Percentiles rank a stretch among this genome's conserved stretches.
Conservation (phyloP, 1,284 basidiomycete genomes). For the Cutaneotrichosporon sp. region DNA sequence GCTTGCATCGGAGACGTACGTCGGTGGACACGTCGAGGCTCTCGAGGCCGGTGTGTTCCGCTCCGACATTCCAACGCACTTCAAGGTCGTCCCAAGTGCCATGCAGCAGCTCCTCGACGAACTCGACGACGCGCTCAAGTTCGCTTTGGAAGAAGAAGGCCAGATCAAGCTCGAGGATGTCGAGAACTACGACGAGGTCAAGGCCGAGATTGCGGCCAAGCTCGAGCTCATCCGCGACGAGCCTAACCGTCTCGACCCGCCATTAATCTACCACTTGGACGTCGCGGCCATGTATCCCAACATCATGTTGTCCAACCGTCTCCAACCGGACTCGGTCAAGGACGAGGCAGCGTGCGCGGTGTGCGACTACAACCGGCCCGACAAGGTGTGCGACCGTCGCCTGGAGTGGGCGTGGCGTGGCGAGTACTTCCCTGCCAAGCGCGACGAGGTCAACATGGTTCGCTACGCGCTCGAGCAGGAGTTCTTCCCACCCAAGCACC, state of each 20-base stretch:
- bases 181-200: constrained; percentile 95
- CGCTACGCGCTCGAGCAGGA: constrained; percentile 95
- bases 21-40: constrained; percentile 98
- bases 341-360: constrained; percentile 96
- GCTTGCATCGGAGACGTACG: constrained; percentile 95
- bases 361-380: constrained; percentile 97
- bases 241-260: constrained; percentile 83
- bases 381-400: constrained; percentile 90
- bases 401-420: constrained; percentile 99
- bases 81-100: constrained; percentile 88
- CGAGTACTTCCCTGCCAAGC: constrained; percentile 95
- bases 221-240: constrained; percentile 91
- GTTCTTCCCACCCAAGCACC: constrained; percentile 78
- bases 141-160: constrained; percentile 88
- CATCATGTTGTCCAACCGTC: constrained; percentile 99
- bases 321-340: constrained; percentile 97
- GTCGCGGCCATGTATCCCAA: constrained; percentile 99
- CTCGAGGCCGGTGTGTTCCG: constrained; percentile 98
- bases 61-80: constrained; percentile 92
- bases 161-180: constrained; percentile 77
- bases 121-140: constrained; percentile 85
- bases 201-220: constrained; percentile 70
- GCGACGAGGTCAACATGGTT: constrained; percentile 99
- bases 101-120: constrained; percentile 93
- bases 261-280: constrained; percentile 97